Conservation (phyloP, 441 rosid genomes). For the Eugenia klotzschiana region DNA sequence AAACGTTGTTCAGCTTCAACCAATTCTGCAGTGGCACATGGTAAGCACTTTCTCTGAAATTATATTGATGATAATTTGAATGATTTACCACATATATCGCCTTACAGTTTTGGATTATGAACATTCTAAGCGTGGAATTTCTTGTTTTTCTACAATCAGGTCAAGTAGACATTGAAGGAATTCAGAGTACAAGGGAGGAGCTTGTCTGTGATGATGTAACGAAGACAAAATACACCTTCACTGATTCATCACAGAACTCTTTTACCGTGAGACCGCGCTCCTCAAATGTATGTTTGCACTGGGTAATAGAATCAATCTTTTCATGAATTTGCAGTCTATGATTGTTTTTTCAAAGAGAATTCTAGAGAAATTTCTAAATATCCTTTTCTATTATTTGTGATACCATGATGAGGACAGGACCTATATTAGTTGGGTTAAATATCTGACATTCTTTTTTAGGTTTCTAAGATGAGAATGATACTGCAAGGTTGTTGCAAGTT, state of each 20-base stretch:
- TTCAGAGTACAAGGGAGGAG: slow-evolving; percentile 16
- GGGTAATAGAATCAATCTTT: neutral
- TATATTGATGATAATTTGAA: neutral
- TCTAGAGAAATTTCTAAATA: neutral
- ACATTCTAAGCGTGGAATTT: neutral
- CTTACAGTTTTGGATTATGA: neutral
- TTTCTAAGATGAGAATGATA: neutral
- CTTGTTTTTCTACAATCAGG: slow-evolving; percentile 19
- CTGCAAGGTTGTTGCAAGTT: neutral
- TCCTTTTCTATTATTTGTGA: neutral
- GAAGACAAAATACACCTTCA: slow-evolving; percentile 15
- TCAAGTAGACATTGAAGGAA: slow-evolving; percentile 22
- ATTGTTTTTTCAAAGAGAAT: neutral
- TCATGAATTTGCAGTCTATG: neutral
- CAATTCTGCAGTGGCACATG: slow-evolving; percentile 8
- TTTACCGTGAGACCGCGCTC: slow-evolving; percentile 47
- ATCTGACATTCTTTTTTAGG: neutral
- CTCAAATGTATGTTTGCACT: slow-evolving; percentile 44
- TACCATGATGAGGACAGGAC: neutral
- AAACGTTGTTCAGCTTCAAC: slow-evolving; percentile 14
- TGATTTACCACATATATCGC: neutral
- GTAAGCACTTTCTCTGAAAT: slow-evolving; percentile 8
- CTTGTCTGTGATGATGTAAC: slow-evolving; percentile 16
- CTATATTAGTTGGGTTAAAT: neutral
- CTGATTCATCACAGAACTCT: slow-evolving; percentile 10